These are phyloP conservation scores for Rhizopogon parksii DNA, from an alignment of 1,284 basidiomycete genomes.

Conservation along the genomic window DNA sequence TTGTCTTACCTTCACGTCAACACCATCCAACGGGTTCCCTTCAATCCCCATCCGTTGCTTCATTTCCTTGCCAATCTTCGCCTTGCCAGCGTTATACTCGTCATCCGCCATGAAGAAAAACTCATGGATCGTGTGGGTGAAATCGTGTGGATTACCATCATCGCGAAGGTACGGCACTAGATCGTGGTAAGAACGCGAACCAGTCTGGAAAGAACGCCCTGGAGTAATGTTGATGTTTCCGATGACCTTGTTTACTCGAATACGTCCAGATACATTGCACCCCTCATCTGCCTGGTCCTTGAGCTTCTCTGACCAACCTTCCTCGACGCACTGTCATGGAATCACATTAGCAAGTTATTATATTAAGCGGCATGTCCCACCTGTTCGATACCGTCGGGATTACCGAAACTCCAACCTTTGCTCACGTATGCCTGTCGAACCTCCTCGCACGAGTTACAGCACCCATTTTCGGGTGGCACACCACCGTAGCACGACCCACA, in stretches of 20 bases:
- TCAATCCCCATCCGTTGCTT: slow-evolving; percentile 71
- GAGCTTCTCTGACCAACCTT: slow-evolving; percentile 94
- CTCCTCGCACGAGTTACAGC: slow-evolving; percentile 96
- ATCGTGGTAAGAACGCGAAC: slow-evolving; percentile 80
- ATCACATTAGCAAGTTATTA: slow-evolving; percentile 4
- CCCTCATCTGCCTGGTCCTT: slow-evolving; percentile 91
- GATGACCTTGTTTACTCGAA: slow-evolving; percentile 96
- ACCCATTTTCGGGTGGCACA: slow-evolving; percentile 70
- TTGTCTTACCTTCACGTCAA: slow-evolving; percentile 50
- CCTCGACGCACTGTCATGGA: slow-evolving; percentile 70
- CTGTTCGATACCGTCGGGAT: slow-evolving; percentile 91
- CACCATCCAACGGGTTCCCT: slow-evolving; percentile 77
- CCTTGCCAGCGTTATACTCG: slow-evolving; percentile 64
- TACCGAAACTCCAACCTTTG: slow-evolving; percentile 91
- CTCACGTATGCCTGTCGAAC: slow-evolving; percentile 88
- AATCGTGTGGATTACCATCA: slow-evolving; percentile 85
- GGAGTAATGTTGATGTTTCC: slow-evolving; percentile 87
- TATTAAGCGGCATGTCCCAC: slow-evolving; percentile 37
- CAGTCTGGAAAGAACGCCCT: slow-evolving; percentile 89
- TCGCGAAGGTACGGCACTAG: slow-evolving; percentile 93
- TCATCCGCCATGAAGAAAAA: slow-evolving; percentile 83
- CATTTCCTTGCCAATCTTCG: slow-evolving; percentile 55
- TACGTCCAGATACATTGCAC: slow-evolving; percentile 86
- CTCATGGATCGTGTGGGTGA: slow-evolving; percentile 83
- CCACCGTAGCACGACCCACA: slow-evolving; percentile 99